phyloP scores from a whole-genome alignment of 2,329 filamentous ascomycete species.

The Fusarium fujikuroi region DNA sequence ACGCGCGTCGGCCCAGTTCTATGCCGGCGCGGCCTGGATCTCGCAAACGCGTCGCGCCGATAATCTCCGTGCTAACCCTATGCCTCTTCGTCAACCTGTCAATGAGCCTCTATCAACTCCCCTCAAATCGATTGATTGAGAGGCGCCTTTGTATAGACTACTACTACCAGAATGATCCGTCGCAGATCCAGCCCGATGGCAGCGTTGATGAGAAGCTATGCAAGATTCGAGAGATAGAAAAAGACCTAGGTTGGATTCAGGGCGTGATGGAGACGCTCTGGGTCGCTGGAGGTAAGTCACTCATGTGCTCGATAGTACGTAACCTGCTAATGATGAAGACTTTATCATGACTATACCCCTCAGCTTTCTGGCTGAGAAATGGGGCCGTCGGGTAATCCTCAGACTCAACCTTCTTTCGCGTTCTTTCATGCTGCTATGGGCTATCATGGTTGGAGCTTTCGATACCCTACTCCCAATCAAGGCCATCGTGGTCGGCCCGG shows the following conservation, averaged over 20 bases:
- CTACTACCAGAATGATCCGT: constrained; percentile 56
- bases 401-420: constrained; percentile 57
- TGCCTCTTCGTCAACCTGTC: constrained; percentile 60
- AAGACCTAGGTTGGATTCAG: constrained; percentile 62
- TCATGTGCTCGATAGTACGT: fast-evolving
- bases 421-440: constrained; percentile 41
- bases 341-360: constrained; percentile 62
- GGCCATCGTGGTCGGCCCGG: constrained; percentile 54
- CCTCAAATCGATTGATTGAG: constrained; percentile 59
- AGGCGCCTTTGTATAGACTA: constrained; percentile 61
- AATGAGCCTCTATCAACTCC: constrained; percentile 60
- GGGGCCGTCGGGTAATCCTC: constrained; percentile 54
- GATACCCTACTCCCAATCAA: constrained; percentile 32
- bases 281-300: constrained; percentile 57
- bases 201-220: constrained; percentile 62
- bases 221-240: constrained; percentile 63
- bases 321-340: constrained; percentile 46
- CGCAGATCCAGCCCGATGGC: constrained; percentile 45
- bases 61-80: constrained; percentile 50
- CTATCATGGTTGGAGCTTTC: constrained; percentile 35
- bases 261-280: constrained; percentile 61
- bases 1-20: neutral
- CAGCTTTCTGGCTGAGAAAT: constrained; percentile 57
- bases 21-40: neutral
- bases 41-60: neutral